These are phyloP conservation scores for Tetragonia tetragonoides DNA, from an alignment of 148 eudicot genomes.

Conservation along the genomic window DNA sequence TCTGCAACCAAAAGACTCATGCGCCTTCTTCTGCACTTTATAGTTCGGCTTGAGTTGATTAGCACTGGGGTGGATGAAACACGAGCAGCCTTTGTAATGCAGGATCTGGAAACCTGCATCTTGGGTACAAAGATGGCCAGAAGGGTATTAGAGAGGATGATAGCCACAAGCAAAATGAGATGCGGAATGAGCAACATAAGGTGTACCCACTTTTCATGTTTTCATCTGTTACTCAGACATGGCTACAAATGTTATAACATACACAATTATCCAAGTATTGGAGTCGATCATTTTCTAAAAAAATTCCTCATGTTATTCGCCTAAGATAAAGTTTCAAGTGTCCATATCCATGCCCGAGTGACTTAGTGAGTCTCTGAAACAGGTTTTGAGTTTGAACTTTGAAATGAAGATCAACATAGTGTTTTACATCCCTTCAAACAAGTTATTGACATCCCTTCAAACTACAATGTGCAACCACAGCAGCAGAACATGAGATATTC, in stretches of 20 bases:
- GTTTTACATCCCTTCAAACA: no score
- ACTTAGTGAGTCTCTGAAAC: no score
- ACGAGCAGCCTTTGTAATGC: slow-evolving; percentile 24
- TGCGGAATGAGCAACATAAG: not conserved
- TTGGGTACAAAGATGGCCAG: not conserved
- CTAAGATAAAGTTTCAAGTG: no score
- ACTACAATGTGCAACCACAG: no score
- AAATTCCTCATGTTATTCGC: no score
- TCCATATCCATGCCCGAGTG: no score
- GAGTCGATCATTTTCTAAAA: no score
- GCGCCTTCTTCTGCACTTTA: slow-evolving; percentile 26
- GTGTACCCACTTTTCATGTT: not conserved
- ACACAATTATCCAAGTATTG: no score
- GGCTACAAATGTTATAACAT: not conserved
- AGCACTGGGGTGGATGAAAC: slow-evolving; percentile 29
- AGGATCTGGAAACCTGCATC: slow-evolving; percentile 39
- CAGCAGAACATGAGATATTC: no score
- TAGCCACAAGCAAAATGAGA: not conserved
- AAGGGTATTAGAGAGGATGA: slow-evolving; percentile 15
- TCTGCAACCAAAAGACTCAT: slow-evolving; percentile 44
- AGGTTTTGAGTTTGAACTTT: no score
- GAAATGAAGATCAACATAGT: not conserved
- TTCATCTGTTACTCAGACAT: not conserved
- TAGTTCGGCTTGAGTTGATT: slow-evolving; percentile 30
- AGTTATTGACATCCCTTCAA: no score